Evolutionary conservation across 2,329 filamentous ascomycete species (phyloP).

Genomic region (Epichloe scottii): DNA sequence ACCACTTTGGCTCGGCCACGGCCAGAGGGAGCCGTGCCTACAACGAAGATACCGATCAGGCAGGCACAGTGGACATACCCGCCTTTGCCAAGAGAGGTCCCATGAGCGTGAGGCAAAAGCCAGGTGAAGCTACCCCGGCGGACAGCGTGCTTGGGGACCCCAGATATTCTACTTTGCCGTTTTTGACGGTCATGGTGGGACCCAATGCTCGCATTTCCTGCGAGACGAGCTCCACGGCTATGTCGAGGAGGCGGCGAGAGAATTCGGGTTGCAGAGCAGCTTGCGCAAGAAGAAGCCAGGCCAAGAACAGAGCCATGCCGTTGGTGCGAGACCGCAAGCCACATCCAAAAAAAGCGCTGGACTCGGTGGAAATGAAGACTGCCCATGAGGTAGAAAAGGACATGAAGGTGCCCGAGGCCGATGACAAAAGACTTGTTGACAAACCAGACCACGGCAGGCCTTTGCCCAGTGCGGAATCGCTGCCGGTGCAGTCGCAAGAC

Average conservation of each 20-base stretch:
- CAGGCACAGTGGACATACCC: slow-evolving; percentile 83
- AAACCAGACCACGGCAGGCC: slow-evolving; percentile 24
- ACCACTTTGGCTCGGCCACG: slow-evolving; percentile 77
- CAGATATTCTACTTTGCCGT: slow-evolving; percentile 97
- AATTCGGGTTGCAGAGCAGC: slow-evolving; percentile 70
- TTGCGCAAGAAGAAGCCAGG: slow-evolving; percentile 36
- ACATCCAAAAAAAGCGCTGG: slow-evolving; percentile 17
- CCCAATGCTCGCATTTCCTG: slow-evolving; percentile 77
- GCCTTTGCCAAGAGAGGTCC: slow-evolving; percentile 81
- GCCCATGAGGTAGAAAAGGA: slow-evolving; percentile 31
- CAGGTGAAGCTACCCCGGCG: slow-evolving; percentile 52
- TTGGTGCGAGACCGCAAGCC: slow-evolving; percentile 7
- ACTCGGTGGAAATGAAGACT: slow-evolving; percentile 35
- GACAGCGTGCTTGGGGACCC: slow-evolving; percentile 71
- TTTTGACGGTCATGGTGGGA: slow-evolving; percentile 91
- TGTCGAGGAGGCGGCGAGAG: slow-evolving; percentile 65
- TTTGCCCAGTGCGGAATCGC: slow-evolving; percentile 27
- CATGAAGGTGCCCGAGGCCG: slow-evolving; percentile 20
- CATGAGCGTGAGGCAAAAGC: slow-evolving; percentile 41
- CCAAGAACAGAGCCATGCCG: slow-evolving; percentile 3
- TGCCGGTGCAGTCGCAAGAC: slow-evolving; percentile 40
- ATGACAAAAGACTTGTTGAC: slow-evolving; percentile 20
- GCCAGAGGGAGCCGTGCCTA: slow-evolving; percentile 73
- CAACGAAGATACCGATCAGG: slow-evolving; percentile 91
- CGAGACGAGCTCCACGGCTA: slow-evolving; percentile 77